phyloP scores from a whole-genome alignment of 225 moss, liverwort and hornwort species.

The Bryum argenteum region DNA sequence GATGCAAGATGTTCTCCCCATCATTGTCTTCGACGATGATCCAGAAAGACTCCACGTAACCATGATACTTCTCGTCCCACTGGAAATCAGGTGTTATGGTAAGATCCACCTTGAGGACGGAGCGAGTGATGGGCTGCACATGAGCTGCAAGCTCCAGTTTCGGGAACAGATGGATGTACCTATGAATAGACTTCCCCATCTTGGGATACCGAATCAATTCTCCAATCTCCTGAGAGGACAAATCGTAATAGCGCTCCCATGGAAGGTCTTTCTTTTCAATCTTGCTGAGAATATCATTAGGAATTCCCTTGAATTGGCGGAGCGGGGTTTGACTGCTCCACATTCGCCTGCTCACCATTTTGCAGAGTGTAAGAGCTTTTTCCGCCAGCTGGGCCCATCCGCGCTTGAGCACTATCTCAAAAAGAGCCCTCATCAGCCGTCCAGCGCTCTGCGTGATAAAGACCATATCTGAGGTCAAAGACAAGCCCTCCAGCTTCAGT shows the following conservation, averaged over 20 bases:
- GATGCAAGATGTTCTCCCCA: conserved; percentile 88
- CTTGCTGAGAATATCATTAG: conserved; percentile 89
- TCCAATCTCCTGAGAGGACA: conserved; percentile 92
- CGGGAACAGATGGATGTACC: conserved; percentile 92
- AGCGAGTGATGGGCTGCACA: conserved; percentile 93
- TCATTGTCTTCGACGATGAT: conserved; percentile 96
- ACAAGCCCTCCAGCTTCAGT: conserved; percentile 90
- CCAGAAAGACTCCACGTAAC: conserved; percentile 98
- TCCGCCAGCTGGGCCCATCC: conserved; percentile 98
- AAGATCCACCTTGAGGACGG: conserved; percentile 83
- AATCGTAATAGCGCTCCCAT: conserved; percentile 93
- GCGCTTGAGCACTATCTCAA: conserved; percentile 95
- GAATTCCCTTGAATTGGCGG: conserved; percentile 89
- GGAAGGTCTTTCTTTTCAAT: conserved; percentile 92
- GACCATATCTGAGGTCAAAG: conserved; percentile 96
- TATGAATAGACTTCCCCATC: conserved; percentile 92
- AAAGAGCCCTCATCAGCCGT: conserved; percentile 90
- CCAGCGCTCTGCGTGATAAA: conserved; percentile 97
- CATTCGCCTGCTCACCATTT: conserved; percentile 96
- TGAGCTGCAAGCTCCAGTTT: conserved; percentile 89
- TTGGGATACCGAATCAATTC: conserved; percentile 92
- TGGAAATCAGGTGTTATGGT: conserved; percentile 95
- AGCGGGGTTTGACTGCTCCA: conserved; percentile 98
- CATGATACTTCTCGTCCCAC: conserved; percentile 94
- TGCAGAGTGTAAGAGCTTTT: conserved; percentile 91